Conservation (phyloP, 345 rosid species). For the Acer campestre region DNA sequence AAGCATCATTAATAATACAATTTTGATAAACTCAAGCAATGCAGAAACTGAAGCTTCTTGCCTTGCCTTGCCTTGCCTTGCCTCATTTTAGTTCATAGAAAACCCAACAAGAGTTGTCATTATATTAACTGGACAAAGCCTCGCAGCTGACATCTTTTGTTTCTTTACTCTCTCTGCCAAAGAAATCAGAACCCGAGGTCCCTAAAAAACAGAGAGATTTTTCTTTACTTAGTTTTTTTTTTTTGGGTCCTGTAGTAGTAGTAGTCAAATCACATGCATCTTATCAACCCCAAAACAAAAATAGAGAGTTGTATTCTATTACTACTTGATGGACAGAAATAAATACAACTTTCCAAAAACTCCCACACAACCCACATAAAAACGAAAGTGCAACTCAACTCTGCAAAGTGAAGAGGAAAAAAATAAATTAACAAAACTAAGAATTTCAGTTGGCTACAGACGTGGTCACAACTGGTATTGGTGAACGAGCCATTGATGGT, state of each 20-base stretch:
- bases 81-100: too few species aligned
- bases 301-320: not conserved
- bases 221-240: not conserved
- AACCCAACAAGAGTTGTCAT: constrained; percentile 21
- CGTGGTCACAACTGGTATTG: constrained; percentile 20
- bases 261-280: constrained; percentile 38
- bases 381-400: constrained; percentile 16
- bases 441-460: constrained; percentile 17
- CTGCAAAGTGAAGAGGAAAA: not conserved
- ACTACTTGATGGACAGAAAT: not conserved
- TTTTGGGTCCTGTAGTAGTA: not conserved
- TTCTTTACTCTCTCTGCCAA: constrained; percentile 20
- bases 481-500: constrained; percentile 23
- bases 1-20: not conserved
- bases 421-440: not conserved
- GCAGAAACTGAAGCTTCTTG: constrained; percentile 53
- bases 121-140: constrained; percentile 32
- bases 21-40: not conserved
- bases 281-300: constrained; percentile 15
- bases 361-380: constrained; percentile 24
- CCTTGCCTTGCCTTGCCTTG: constrained; percentile 25
- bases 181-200: constrained; percentile 33
- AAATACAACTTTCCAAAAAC: constrained; percentile 13
- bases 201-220: constrained; percentile 36
- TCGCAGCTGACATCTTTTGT: constrained; percentile 30